These are phyloP conservation scores for Penicillium herquei DNA, from an alignment of 495 filamentous ascomycete species.

Conservation along the genomic window DNA sequence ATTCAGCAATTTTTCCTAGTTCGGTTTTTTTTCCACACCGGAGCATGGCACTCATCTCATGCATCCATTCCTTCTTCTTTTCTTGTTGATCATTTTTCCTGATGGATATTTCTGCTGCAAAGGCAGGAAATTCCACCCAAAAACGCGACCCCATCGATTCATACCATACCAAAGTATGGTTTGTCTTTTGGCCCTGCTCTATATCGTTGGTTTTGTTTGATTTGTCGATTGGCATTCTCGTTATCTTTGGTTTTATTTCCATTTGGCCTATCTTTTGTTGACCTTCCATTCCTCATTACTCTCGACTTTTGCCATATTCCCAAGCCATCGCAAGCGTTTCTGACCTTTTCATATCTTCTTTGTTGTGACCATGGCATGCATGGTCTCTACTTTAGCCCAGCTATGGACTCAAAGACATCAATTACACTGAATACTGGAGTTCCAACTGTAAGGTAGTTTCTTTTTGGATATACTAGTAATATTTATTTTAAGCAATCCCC, in stretches of 20 bases:
- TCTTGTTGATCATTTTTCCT: conserved; percentile 8
- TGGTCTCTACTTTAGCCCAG: conserved; percentile 3
- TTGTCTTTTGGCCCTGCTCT: neutral
- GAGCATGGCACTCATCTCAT: conserved; percentile 15
- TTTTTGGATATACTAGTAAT: too few relatives aligned
- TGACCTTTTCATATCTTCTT: conserved; percentile 8
- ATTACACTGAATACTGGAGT: neutral
- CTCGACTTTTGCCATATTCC: conserved; percentile 30
- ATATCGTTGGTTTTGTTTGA: neutral
- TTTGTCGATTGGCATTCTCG: neutral
- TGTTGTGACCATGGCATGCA: conserved; percentile 7
- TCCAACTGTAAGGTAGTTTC: neutral
- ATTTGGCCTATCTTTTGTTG: conserved; percentile 19
- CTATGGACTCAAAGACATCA: neutral
- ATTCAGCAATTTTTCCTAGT: conserved; percentile 19
- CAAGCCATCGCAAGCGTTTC: conserved; percentile 29
- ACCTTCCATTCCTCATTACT: conserved; percentile 3
- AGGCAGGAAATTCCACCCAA: conserved; percentile 1
- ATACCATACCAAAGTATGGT: neutral
- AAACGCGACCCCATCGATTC: neutral
- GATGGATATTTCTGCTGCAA: neutral
- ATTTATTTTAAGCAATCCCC: too few relatives aligned
- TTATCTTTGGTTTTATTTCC: conserved; percentile 20
- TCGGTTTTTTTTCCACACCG: conserved; percentile 9
- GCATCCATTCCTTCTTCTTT: conserved; percentile 21